Evolutionary conservation across 305 asterid genomes (phyloP).

Genomic region (Ajuga reptans): DNA sequence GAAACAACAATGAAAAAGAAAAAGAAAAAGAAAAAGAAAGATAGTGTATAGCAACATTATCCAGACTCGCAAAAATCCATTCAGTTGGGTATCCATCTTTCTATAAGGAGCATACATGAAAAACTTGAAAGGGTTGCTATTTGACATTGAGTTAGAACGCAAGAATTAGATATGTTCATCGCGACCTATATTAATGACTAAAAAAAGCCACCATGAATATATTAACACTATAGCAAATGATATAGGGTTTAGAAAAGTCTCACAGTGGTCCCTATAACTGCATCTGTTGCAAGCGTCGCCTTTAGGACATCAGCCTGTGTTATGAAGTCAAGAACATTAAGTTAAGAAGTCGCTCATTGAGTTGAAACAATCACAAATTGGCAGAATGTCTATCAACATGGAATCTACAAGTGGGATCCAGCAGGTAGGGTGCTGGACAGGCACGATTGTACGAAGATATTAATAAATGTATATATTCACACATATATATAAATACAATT

Average conservation of each 20-base stretch:
- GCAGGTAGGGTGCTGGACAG: neutral
- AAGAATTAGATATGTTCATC: neutral
- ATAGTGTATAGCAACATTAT: neutral
- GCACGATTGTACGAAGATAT: neutral
- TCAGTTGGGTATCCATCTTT: neutral
- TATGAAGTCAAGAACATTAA: conserved; percentile 12
- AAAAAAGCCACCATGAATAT: neutral
- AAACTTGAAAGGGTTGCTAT: too few relatives aligned
- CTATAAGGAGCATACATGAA: neutral
- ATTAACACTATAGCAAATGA: neutral
- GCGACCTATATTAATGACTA: neutral
- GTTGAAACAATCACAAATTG: neutral
- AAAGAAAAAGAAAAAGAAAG: neutral
- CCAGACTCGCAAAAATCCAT: neutral
- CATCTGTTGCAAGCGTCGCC: conserved; percentile 93
- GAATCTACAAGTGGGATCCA: neutral
- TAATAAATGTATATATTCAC: neutral
- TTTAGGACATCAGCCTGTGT: conserved; percentile 72
- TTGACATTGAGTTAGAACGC: neutral
- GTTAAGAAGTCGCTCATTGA: neutral
- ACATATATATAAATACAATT: neutral
- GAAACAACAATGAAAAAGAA: neutral
- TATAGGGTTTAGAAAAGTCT: conserved; percentile 24
- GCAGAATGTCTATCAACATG: neutral
- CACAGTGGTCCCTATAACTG: conserved; percentile 74